phyloP scores from a whole-genome alignment of 495 filamentous ascomycete species.

The Friedmanniomyces simplex region DNA sequence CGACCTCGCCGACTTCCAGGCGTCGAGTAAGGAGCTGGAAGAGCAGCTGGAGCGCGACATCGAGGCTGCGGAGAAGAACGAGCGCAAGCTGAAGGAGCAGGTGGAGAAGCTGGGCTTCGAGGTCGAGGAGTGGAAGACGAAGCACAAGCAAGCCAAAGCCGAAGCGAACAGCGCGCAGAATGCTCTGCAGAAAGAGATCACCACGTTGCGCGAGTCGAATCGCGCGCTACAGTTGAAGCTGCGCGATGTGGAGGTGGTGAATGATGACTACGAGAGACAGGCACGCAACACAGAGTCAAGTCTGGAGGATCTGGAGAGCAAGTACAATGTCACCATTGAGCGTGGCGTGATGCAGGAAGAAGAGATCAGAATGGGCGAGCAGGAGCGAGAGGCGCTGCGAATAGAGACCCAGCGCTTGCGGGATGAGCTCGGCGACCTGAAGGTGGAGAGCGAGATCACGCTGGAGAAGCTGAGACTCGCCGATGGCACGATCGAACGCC shows the following conservation, averaged over 20 bases:
- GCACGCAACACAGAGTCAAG: constrained; percentile 88
- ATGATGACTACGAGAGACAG: constrained; percentile 96
- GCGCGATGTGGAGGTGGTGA: constrained; percentile 91
- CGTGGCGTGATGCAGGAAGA: constrained; percentile 86
- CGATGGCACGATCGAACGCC: constrained; percentile 43
- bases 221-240: constrained; percentile 70
- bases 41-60: constrained; percentile 93
- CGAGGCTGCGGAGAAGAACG: constrained; percentile 87
- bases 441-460: constrained; percentile 87
- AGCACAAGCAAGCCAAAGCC: constrained; percentile 88
- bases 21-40: constrained; percentile 87
- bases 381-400: constrained; percentile 75
- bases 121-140: constrained; percentile 98
- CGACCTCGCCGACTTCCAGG: constrained; percentile 88
- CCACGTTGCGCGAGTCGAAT: constrained; percentile 71
- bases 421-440: constrained; percentile 84
- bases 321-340: constrained; percentile 91
- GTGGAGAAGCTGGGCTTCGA: constrained; percentile 74
- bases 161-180: constrained; percentile 78
- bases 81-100: constrained; percentile 75
- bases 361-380: constrained; percentile 79
- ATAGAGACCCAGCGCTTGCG: constrained; percentile 81
- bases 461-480: constrained; percentile 77
- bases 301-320: constrained; percentile 91
- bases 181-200: constrained; percentile 89